These are phyloP conservation scores for Quercus dentata DNA, from an alignment of 306 rosid species.

Conservation along the genomic window DNA sequence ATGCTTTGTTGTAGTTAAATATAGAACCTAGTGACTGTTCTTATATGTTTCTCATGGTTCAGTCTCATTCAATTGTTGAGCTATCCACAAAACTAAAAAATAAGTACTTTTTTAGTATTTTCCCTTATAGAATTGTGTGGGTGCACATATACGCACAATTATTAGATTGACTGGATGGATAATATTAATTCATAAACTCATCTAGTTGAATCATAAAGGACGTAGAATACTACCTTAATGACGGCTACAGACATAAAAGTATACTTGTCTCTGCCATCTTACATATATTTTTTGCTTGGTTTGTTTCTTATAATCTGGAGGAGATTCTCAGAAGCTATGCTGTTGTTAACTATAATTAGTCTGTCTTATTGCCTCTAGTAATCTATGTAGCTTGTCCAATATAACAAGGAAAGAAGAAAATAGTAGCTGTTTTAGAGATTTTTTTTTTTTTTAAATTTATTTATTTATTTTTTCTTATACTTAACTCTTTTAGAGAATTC, in stretches of 20 bases:
- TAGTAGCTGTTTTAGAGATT: neutral
- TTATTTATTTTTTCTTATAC: too few species aligned
- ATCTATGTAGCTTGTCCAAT: neutral
- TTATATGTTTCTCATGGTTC: slow-evolving; percentile 2
- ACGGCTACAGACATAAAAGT: neutral
- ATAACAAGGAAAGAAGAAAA: neutral
- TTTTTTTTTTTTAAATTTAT: too few species aligned
- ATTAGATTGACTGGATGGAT: neutral
- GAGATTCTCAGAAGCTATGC: neutral
- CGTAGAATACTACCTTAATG: neutral
- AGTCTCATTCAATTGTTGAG: neutral
- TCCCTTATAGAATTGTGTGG: neutral
- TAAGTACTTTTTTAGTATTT: too few species aligned
- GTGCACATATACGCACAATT: neutral
- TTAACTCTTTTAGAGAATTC: too few species aligned
- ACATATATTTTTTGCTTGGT: neutral
- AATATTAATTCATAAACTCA: neutral
- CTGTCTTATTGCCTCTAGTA: neutral
- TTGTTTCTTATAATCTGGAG: neutral
- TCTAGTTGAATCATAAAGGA: neutral
- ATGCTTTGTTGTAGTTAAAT: slow-evolving; percentile 7
- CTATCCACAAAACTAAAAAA: neutral
- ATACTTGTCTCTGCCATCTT: neutral
- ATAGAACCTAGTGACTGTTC: neutral
- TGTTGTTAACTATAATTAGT: neutral